A percentile compares a stretch with the other conserved stretches of the same genome.
These are phyloP conservation scores for Dentipellis fragilis DNA, from an alignment of 768 basidiomycete species.

Conservation along the genomic window DNA sequence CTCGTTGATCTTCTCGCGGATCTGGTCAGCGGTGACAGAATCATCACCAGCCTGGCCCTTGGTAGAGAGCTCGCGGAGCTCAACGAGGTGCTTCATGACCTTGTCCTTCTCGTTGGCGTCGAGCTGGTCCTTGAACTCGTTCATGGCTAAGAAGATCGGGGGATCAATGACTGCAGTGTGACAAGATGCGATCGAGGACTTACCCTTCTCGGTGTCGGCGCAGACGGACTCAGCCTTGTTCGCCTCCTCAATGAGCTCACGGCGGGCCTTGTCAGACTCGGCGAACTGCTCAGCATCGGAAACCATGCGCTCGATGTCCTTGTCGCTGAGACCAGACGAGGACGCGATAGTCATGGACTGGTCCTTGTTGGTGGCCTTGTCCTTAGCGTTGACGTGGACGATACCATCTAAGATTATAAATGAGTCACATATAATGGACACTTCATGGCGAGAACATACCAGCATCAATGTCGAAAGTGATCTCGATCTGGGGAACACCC, in stretches of 20 bases:
- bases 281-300: conserved; percentile 89
- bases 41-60: conserved; percentile 87
- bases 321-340: conserved; percentile 91
- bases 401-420: conserved; percentile 60
- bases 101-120: conserved; percentile 90
- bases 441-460: conserved; percentile 33
- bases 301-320: conserved; percentile 97
- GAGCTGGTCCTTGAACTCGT: conserved; percentile 96
- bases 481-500: conserved; percentile 71
- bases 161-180: conserved; percentile 4
- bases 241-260: conserved; percentile 84
- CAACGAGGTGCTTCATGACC: conserved; percentile 75
- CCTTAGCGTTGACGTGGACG: conserved; percentile 94
- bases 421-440: background rate
- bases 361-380: conserved; percentile 84
- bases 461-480: conserved; percentile 96
- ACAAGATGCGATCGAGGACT: conserved; percentile 11
- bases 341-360: conserved; percentile 97
- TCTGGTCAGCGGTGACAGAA: conserved; percentile 70
- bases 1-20: conserved; percentile 89
- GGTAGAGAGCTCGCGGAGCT: conserved; percentile 80
- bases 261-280: conserved; percentile 85
- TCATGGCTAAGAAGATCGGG: conserved; percentile 52
- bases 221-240: conserved; percentile 95
- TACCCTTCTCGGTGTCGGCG: conserved; percentile 92